Base-by-base conservation (phyloP, 2,329 filamentous ascomycete species). In the Cladophialophora exuberans region DNA sequence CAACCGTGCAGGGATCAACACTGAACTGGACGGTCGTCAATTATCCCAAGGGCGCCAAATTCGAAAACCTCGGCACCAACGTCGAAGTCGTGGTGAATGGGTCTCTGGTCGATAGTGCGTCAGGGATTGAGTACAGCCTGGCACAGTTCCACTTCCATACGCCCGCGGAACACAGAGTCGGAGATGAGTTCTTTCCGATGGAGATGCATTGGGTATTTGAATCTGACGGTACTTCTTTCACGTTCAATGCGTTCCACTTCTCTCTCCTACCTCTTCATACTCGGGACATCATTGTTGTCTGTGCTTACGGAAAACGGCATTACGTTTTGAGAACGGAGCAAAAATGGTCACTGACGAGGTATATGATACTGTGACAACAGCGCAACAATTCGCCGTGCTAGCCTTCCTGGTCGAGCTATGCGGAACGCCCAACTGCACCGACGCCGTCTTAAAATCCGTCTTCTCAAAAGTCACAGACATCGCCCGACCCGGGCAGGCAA, bases 161-260 rank as follows among this genome's bases (percentile, higher is more conserved):
- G 10, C 39, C 39, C 17, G 39, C 39, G 6, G 39, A 42, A 23
- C 39, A 42, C 10, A 18, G 39, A 6, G 11, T 42, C 18, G 15
- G 26, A 1, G 39, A 42, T 20, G 39, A 42, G 39, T 42, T 42
- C 22, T 42, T 22, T 22, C 39, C 39, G 18, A 42, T 42, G 39
- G 39, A 42, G 39, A 42, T 42, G 39, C 39, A 42, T 9, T 42
- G 39, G 39, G 39, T 42, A 22, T 42, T 42, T 42, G 39, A 42
- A 26, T 42, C 39, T 13, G 22, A 22, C 6, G 39, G 39, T 42
- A 42, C 9, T n/a, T 36, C n/a, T 9, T 9, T 23, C 39, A 6
- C 10, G 7, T 17, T 23, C 38, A 13, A 9, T 17, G 22, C n/a
- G n/a, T n/a, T n/a, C n/a, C n/a, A n/a, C n/a, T n/a, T n/a, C n/a